Conservation (phyloP, 176 grass and related monocot species). For the Oryza punctata region DNA sequence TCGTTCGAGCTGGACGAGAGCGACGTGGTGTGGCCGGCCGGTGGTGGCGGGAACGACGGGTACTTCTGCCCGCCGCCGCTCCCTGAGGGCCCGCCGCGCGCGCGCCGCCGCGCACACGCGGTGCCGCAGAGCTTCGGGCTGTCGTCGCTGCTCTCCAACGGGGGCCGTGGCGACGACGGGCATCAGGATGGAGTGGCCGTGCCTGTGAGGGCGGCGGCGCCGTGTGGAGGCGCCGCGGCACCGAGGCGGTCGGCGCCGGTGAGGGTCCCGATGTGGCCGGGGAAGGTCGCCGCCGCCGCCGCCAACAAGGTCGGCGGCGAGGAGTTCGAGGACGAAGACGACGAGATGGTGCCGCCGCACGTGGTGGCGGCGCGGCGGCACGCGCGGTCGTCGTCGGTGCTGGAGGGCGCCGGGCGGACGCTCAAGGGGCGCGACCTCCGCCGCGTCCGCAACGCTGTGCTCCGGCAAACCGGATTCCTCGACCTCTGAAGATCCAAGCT, state of each 20-base stretch:
- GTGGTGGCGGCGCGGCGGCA: conserved; percentile 54
- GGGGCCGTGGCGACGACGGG: neutral
- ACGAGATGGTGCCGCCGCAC: conserved; percentile 62
- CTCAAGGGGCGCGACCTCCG: conserved; percentile 62
- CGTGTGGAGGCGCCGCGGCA: neutral
- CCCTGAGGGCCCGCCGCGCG: neutral
- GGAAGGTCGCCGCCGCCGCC: neutral
- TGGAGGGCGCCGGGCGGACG: conserved; percentile 61
- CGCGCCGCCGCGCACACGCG: conserved; percentile 13
- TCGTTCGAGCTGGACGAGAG: conserved; percentile 63
- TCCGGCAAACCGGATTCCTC: conserved; percentile 58
- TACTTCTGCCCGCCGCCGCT: neutral
- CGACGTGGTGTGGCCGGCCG: conserved; percentile 52
- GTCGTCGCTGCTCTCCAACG: conserved; percentile 50
- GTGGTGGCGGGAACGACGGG: neutral
- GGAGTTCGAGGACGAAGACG: conserved; percentile 35
- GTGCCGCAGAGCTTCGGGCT: conserved; percentile 59
- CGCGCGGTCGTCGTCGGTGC: conserved; percentile 58
- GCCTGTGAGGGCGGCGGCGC: conserved; percentile 1
- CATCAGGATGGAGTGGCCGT: neutral
- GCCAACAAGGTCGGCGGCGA: neutral
- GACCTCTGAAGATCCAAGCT: conserved; percentile 41
- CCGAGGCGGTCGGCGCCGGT: conserved; percentile 61
- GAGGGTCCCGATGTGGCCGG: conserved; percentile 51
- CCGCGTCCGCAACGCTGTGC: conserved; percentile 63